Evolutionary conservation across 192 early-diverging fungal genomes (phyloP), one percentile per base, ranked within the genome.

Genomic region (Helicostylum pulchrum): DNA sequence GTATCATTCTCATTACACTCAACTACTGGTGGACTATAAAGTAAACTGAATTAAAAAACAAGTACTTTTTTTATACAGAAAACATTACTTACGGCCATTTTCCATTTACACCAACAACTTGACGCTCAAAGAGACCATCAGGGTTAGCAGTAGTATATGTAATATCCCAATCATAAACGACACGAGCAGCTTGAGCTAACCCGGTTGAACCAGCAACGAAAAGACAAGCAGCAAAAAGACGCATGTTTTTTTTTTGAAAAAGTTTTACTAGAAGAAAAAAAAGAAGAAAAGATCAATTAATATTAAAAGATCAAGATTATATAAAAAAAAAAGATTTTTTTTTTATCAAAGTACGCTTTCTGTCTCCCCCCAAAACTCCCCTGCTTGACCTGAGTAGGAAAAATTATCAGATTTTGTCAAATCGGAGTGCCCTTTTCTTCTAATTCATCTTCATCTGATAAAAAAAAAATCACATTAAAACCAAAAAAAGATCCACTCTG

Each of bases 121-220:
- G 81, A n/a, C 85, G 82, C 62, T 84, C 80, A 48, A 57, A 63
- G 7, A 83, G 64, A 34, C 85, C 85, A 77, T 92, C 88, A 10
- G 89, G 88, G 53, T 87, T 87, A 3, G 83, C 86, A 15, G 52
- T 77, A 36, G 81, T 77, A 46, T 88, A 88, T 19, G 79, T 82
- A 63, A 90, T 82, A 59, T 90, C 80, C 88, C 88, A 90, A 73
- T 88, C 70, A 72, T 86, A 83, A 14, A 75, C 78, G 43, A 89
- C 85, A 43, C 79, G 76, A 15, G 78, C 83, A 72, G 83, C 84
- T 57, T 68, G 75, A 61, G 70, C 65, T 36, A 65, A 31, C 12
- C 70, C 21, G 36, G 63, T 43, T n/a, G 71, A 44, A 39, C 36
- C 36, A 12, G 62, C 58, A n/a, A 72, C 45, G 7, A 39, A 55